Evolutionary conservation across 2,329 filamentous ascomycete species (phyloP).

Genomic region (Penicillium psychrosexuale): DNA sequence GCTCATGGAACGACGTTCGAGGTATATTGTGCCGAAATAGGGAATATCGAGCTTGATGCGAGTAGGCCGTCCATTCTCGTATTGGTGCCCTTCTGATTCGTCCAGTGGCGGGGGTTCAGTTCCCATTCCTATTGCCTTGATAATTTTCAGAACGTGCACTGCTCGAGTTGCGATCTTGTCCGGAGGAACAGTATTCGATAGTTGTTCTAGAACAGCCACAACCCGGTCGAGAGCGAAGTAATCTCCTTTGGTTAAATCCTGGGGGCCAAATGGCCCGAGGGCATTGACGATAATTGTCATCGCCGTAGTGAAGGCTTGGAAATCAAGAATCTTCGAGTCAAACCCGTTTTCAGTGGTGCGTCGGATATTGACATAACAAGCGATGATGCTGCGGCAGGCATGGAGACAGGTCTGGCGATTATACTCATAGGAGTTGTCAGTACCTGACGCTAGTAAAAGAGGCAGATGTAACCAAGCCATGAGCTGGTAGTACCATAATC

Average conservation of each 20-base stretch:
- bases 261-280: neutral
- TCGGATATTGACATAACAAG: conserved; percentile 9
- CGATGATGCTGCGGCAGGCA: conserved; percentile 7
- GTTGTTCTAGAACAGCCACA: neutral
- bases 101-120: neutral
- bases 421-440: neutral
- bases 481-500: conserved; percentile 11
- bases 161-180: conserved; percentile 10
- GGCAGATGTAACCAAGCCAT: conserved; percentile 10
- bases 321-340: conserved; percentile 11
- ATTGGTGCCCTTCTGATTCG: neutral
- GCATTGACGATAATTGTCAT: conserved; percentile 10
- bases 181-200: neutral
- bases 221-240: conserved; percentile 1
- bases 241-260: neutral
- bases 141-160: neutral
- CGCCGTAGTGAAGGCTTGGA: conserved; percentile 13
- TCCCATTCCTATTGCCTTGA: conserved; percentile 3
- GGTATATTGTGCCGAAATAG: conserved; percentile 11
- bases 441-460: conserved; percentile 1
- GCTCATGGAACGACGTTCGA: neutral
- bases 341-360: neutral
- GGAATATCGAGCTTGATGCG: conserved; percentile 14
- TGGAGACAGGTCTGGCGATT: conserved; percentile 8
- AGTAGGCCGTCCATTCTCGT: neutral